Percentiles rank a stretch among this genome's conserved stretches.
Conservation (phyloP, 2,329 filamentous ascomycete genomes). For the Capronia coronata region DNA sequence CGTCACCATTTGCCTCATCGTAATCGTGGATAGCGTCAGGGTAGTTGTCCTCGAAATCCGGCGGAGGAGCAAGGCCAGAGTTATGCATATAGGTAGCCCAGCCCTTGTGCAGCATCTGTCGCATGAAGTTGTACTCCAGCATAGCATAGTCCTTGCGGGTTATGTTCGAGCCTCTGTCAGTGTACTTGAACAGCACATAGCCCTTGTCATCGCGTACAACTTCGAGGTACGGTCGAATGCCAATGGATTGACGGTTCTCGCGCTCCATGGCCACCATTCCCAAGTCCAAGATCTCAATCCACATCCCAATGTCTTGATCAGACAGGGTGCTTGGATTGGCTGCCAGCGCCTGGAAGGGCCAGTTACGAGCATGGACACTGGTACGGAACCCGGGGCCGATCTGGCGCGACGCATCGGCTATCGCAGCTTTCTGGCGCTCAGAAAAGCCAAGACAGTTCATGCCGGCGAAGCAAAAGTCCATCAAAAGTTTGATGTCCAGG, state of each 20-base stretch:
- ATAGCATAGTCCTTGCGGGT: conserved; percentile 12
- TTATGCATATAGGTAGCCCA: conserved; percentile 16
- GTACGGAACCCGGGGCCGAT: conserved; percentile 12
- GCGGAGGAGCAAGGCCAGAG: conserved; percentile 1
- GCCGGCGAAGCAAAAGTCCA: conserved; percentile 38
- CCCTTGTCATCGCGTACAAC: conserved; percentile 13
- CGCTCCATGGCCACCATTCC: conserved; percentile 15
- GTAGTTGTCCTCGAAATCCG: not conserved
- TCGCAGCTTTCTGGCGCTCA: conserved; percentile 34
- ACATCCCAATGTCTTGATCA: conserved; percentile 24
- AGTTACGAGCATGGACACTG: conserved; percentile 18
- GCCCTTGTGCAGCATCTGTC: conserved; percentile 12
- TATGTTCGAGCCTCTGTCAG: conserved; percentile 10
- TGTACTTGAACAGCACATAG: conserved; percentile 16
- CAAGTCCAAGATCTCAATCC: conserved; percentile 22
- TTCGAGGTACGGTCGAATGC: conserved; percentile 12
- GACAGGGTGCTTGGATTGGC: conserved; percentile 10
- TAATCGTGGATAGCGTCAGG: not conserved
- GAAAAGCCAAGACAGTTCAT: conserved; percentile 41
- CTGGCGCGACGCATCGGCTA: conserved; percentile 11
- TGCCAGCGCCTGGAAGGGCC: conserved; percentile 26
- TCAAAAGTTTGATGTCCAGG: conserved; percentile 36
- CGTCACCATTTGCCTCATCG: not conserved
- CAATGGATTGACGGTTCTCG: conserved; percentile 10
- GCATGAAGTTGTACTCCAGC: conserved; percentile 15